phyloP scores from a whole-genome alignment of 2,329 filamentous ascomycete species.

The Cladosporium velox region DNA sequence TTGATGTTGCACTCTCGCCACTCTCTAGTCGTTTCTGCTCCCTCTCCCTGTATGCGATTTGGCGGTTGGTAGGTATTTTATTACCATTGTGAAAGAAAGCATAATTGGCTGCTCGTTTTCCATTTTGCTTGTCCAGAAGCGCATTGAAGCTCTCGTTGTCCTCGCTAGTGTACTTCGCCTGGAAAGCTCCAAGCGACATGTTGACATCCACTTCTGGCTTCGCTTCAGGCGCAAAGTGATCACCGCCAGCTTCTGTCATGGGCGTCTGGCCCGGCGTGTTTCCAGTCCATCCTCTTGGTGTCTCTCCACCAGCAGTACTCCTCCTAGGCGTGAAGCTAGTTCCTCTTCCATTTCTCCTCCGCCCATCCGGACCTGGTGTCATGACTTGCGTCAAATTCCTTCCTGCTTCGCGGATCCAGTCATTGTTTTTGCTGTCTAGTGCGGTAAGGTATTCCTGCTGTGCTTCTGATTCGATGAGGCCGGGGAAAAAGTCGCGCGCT shows the following conservation, averaged over 20 bases:
- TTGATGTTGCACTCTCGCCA: slow-evolving; percentile 24
- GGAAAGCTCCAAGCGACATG: slow-evolving; percentile 81
- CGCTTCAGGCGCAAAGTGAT: slow-evolving; percentile 36
- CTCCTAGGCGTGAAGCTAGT: slow-evolving; percentile 39
- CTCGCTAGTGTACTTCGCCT: slow-evolving; percentile 92
- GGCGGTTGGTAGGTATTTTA: slow-evolving; percentile 68
- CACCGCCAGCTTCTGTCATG: slow-evolving; percentile 32
- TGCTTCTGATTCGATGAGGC: slow-evolving; percentile 78
- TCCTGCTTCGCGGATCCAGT: slow-evolving; percentile 84
- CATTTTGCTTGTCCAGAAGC: slow-evolving; percentile 86
- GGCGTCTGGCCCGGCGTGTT: slow-evolving; percentile 69
- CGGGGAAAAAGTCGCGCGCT: slow-evolving; percentile 93
- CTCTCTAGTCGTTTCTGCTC: slow-evolving; percentile 64
- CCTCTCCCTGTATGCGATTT: slow-evolving; percentile 56
- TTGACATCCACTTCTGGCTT: slow-evolving; percentile 66
- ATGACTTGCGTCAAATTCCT: slow-evolving; percentile 67
- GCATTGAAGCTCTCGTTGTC: slow-evolving; percentile 97
- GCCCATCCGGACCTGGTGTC: slow-evolving; percentile 67
- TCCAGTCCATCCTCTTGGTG: slow-evolving; percentile 58
- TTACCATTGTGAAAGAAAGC: slow-evolving; percentile 88
- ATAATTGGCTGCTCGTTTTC: slow-evolving; percentile 79
- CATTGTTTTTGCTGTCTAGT: slow-evolving; percentile 77
- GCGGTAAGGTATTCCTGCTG: slow-evolving; percentile 93
- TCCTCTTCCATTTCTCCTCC: slow-evolving; percentile 41
- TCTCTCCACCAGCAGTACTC: slow-evolving; percentile 26